A percentile compares a stretch with the other conserved stretches of the same genome.
phyloP scores from a whole-genome alignment of 116 monocot genomes.

The Dioscorea cayenensis region DNA sequence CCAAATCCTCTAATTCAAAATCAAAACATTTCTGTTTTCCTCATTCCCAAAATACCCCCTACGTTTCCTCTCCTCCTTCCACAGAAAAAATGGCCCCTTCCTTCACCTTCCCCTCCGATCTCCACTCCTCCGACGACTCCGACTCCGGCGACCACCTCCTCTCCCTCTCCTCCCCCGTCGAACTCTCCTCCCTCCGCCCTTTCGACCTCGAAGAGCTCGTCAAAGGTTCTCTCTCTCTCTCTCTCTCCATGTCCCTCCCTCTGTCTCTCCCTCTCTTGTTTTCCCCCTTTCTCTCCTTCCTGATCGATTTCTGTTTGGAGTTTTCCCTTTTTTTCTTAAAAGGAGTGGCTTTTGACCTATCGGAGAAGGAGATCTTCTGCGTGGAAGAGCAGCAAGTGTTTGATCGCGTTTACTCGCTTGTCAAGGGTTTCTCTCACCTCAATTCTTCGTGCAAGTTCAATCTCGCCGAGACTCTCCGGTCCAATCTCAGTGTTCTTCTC shows the following conservation, averaged over 20 bases:
- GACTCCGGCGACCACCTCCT: constrained; percentile 33
- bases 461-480: constrained; percentile 85
- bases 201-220: constrained; percentile 79
- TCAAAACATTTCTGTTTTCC: too few relatives aligned
- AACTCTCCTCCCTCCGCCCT: constrained; percentile 42
- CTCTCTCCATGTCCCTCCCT: not conserved
- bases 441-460: constrained; percentile 45
- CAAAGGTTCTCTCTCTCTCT: constrained; percentile 33
- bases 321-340: constrained; percentile 4
- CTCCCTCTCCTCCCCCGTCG: constrained; percentile 27
- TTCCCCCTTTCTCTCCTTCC: not conserved
- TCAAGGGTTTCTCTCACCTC: constrained; percentile 47
- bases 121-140: constrained; percentile 57
- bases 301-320: not conserved
- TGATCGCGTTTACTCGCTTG: constrained; percentile 78
- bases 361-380: constrained; percentile 86
- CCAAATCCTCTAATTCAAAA: too few relatives aligned
- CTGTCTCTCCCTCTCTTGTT: not conserved
- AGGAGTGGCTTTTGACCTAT: constrained; percentile 80
- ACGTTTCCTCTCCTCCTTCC: not conserved
- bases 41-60: too few relatives aligned
- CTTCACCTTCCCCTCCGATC: constrained; percentile 66
- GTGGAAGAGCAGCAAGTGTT: constrained; percentile 90
- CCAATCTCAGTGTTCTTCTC: constrained; percentile 85
- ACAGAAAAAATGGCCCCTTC: constrained; percentile 33